Conservation (phyloP, 768 basidiomycete species). For the Russula sp. region DNA sequence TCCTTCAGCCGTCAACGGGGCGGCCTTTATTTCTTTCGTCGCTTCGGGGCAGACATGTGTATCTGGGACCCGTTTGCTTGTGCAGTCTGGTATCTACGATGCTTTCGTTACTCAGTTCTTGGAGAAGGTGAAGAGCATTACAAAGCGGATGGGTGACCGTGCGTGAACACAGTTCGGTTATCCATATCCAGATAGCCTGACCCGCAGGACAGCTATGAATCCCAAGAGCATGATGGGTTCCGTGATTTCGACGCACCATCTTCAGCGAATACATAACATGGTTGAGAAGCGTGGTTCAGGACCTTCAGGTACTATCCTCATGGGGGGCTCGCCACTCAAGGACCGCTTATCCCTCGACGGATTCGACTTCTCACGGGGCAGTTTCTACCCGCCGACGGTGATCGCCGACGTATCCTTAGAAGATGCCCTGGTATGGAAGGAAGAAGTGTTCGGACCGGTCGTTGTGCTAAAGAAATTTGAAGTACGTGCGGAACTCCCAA, state of each 20-base stretch:
- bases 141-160: constrained; percentile 74
- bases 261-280: constrained; percentile 58
- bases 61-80: constrained; percentile 76
- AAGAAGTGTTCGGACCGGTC: constrained; percentile 87
- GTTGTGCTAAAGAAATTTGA: constrained; percentile 56
- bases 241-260: constrained; percentile 61
- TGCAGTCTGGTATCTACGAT: constrained; percentile 67
- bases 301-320: constrained; percentile 46
- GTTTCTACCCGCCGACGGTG: constrained; percentile 78
- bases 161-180: constrained; percentile 9
- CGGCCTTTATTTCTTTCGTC: constrained; percentile 76
- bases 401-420: constrained; percentile 49
- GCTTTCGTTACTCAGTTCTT: constrained; percentile 58
- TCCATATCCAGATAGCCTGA: not conserved
- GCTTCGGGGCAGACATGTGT: constrained; percentile 89
- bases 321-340: constrained; percentile 62
- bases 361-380: constrained; percentile 63
- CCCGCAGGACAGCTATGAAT: constrained; percentile 51
- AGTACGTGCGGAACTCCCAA: constrained; percentile 30
- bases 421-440: constrained; percentile 70
- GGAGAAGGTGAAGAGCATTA: constrained; percentile 56
- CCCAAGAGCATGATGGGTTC: constrained; percentile 72
- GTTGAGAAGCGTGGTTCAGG: constrained; percentile 40
- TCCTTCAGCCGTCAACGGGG: constrained; percentile 70
- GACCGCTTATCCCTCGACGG: constrained; percentile 62